Percentiles rank a stretch among this genome's conserved stretches.
phyloP scores from a whole-genome alignment of 2,329 filamentous ascomycete species.

The Fusarium ambrosium region DNA sequence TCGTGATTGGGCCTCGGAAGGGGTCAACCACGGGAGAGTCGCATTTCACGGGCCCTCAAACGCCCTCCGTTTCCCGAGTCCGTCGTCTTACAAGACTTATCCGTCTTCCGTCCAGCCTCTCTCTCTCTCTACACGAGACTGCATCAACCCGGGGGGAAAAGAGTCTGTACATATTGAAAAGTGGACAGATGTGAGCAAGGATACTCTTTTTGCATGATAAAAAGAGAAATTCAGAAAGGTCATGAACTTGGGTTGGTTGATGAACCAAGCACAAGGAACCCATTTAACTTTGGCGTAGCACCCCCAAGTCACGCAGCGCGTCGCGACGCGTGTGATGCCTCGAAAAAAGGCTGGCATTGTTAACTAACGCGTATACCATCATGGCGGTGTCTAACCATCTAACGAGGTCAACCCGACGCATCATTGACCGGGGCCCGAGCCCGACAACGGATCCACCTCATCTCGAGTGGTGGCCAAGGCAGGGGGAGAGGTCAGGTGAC shows the following conservation, averaged over 20 bases:
- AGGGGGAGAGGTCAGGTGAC: slow-evolving; percentile 29
- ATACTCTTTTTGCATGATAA: background rate
- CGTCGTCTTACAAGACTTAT: slow-evolving; percentile 21
- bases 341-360: background rate
- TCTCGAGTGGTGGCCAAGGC: slow-evolving; percentile 14
- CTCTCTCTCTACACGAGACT: background rate
- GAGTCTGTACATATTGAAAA: background rate
- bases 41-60: slow-evolving; percentile 20
- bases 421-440: slow-evolving; percentile 29
- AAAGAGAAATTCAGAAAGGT: background rate
- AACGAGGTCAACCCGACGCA: slow-evolving; percentile 18
- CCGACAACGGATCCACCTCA: slow-evolving; percentile 21
- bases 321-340: slow-evolving; percentile 25
- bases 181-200: background rate
- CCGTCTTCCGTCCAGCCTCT: slow-evolving; percentile 2
- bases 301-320: background rate
- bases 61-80: slow-evolving; percentile 27
- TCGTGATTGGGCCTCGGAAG: slow-evolving; percentile 10
- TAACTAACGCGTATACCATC: slow-evolving; percentile 5
- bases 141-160: background rate
- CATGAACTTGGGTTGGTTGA: background rate
- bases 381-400: background rate
- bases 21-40: slow-evolving; percentile 17
- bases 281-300: slow-evolving; percentile 15
- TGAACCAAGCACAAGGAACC: background rate